Base-by-base conservation (phyloP, 805 yeast genomes). In the Saccharomyces jurei region DNA sequence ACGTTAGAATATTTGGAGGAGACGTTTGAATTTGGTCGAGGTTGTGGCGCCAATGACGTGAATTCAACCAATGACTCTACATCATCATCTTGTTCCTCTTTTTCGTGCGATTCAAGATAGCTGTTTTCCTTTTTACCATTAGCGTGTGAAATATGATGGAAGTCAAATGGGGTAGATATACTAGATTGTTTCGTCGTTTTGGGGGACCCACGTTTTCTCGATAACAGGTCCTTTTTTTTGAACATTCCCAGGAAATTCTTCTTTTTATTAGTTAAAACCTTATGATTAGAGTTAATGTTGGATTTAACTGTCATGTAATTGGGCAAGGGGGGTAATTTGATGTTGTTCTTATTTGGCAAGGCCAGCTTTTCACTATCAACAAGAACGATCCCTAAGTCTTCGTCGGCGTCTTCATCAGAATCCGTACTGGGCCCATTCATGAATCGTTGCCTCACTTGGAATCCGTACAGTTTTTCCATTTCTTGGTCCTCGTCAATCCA, bases 401-500 rank as follows among this genome's bases (percentile, higher is more conserved):
- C 66, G 21, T 63, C 63, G 25, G 52, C 60, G 46, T 65, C 70
- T 13, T 56, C 56, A 14, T 54, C 61, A 8, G 49, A 46, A 8
- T 55, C 51, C 44, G 44, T 36, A 6, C 44, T n/a, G 10, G 44
- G 44, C 13, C 44, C 44, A 25, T 58, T 66, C 64, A 68, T 57
- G 36, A 63, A 54, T 17, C 44, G 44, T 47, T 63, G 65, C 51
- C 65, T 69, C 1, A 63, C 67, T 50, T 66, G 71, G 22, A 66
- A 41, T 48, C 69, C 66, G 52, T 69, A 68, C 30, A 73, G 60
- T 55, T 73, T 73, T 41, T 66, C 68, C 4, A 65, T 66, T 48
- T 67, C 70, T 50, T 66, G 58, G 49, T 72, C 76, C 46, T 74
- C 77, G 53, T 73, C 77, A 25, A 74, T 55, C 77, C 77, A 74